phyloP scores from a whole-genome alignment of 495 filamentous ascomycete species.

The Penicillium ucsense region DNA sequence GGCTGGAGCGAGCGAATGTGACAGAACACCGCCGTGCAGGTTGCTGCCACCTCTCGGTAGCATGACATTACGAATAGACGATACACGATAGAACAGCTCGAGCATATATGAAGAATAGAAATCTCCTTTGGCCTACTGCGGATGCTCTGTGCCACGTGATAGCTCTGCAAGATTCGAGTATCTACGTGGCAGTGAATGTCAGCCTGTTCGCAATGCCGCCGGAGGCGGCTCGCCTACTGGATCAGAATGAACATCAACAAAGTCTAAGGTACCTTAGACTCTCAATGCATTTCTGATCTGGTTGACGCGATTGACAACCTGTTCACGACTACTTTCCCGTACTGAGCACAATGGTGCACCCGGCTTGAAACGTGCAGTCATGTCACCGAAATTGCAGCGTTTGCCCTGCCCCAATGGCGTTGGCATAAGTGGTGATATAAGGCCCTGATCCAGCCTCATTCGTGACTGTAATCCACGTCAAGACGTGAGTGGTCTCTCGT shows the following conservation, averaged over 20 bases:
- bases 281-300: too few relatives aligned
- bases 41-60: neutral
- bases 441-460: neutral
- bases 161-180: too few relatives aligned
- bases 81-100: slow-evolving; percentile 26
- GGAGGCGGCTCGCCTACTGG: too few relatives aligned
- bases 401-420: neutral
- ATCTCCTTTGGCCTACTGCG: neutral
- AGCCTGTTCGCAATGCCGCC: too few relatives aligned
- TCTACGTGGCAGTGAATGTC: too few relatives aligned
- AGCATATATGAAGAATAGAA: slow-evolving; percentile 9
- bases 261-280: too few relatives aligned
- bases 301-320: too few relatives aligned
- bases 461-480: neutral
- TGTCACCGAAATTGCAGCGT: neutral
- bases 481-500: neutral
- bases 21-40: neutral
- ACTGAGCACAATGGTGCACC: too few relatives aligned
- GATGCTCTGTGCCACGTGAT: too few relatives aligned
- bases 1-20: slow-evolving; percentile 39
- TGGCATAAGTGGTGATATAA: neutral
- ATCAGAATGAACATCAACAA: too few relatives aligned
- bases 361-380: too few relatives aligned
- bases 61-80: slow-evolving; percentile 21
- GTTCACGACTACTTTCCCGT: too few relatives aligned